phyloP scores from a whole-genome alignment of 2,329 filamentous ascomycete species.

The Magnaporthales sp. region DNA sequence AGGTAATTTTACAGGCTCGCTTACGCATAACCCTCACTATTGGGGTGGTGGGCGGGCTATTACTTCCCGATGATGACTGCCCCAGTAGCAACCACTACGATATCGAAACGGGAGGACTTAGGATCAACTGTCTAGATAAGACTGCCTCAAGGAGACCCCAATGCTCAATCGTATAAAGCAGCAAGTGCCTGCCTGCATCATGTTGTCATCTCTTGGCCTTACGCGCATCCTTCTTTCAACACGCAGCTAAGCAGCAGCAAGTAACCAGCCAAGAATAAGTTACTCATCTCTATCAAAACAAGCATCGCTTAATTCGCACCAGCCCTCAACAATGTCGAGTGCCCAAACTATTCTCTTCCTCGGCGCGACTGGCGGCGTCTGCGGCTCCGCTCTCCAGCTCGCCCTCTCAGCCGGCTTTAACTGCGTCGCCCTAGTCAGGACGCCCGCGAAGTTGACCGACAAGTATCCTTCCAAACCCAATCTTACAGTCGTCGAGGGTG shows the following conservation, averaged over 20 bases:
- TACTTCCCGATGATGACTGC: not conserved
- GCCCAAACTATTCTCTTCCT: conserved; percentile 27
- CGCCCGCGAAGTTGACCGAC: conserved; percentile 34
- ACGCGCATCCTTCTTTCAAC: not conserved
- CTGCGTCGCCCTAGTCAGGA: conserved; percentile 40
- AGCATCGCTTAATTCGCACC: not conserved
- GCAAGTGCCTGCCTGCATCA: not conserved
- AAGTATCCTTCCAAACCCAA: conserved; percentile 25
- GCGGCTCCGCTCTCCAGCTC: conserved; percentile 34
- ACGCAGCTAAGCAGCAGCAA: not conserved
- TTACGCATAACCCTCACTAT: not conserved
- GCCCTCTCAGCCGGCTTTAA: conserved; percentile 34
- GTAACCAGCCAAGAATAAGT: not conserved
- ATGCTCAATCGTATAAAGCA: not conserved
- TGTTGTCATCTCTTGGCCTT: not conserved
- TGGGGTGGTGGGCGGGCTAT: not conserved
- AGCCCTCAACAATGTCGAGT: not conserved
- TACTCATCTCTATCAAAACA: not conserved
- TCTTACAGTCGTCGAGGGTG: conserved; percentile 35
- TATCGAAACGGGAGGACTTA: too few relatives aligned
- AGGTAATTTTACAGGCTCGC: not conserved
- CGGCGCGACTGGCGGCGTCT: conserved; percentile 41
- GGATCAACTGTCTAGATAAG: too few relatives aligned
- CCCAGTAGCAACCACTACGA: not conserved
- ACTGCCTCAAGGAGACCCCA: not conserved